These are phyloP conservation scores for Annulohypoxylon stygium DNA, from an alignment of 495 filamentous ascomycete genomes.

Conservation along the genomic window DNA sequence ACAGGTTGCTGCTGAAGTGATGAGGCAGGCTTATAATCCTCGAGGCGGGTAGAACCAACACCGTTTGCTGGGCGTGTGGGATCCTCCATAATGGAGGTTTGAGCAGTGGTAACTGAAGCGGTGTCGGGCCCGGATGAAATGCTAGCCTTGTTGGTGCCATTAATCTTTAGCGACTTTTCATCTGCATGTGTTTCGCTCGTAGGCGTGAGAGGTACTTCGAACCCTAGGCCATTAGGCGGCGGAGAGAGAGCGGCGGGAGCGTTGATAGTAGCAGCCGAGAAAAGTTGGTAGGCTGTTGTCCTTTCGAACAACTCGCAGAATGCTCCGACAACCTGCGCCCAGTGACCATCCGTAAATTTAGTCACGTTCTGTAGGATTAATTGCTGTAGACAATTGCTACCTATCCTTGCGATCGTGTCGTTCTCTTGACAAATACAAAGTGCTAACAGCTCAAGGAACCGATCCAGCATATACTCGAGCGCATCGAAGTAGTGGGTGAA, in stretches of 20 bases:
- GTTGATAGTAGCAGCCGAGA: conserved; percentile 81
- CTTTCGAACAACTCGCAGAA: conserved; percentile 96
- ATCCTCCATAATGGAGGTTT: conserved; percentile 52
- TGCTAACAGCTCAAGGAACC: conserved; percentile 91
- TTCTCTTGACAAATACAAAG: conserved; percentile 99
- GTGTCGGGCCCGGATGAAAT: conserved; percentile 45
- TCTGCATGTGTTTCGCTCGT: conserved; percentile 58
- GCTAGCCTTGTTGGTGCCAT: conserved; percentile 63
- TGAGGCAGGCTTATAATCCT: conserved; percentile 86
- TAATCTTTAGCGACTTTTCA: conserved; percentile 72
- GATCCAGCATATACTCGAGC: conserved; percentile 95
- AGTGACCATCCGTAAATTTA: conserved; percentile 88
- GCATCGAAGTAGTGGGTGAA: conserved; percentile 99
- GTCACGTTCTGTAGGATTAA: conserved; percentile 94
- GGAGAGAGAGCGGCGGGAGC: conserved; percentile 60
- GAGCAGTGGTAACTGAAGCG: conserved; percentile 29
- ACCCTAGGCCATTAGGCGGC: conserved; percentile 59
- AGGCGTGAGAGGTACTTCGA: conserved; percentile 58
- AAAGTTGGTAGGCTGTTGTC: conserved; percentile 94
- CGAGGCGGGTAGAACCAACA: conserved; percentile 67
- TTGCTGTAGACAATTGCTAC: conserved; percentile 97
- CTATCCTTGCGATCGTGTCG: conserved; percentile 97
- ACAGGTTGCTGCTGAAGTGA: conserved; percentile 85
- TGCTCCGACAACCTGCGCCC: conserved; percentile 91
- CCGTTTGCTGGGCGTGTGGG: conserved; percentile 50